These are phyloP conservation scores for Xerocomus nothofagi DNA, from an alignment of 1,284 basidiomycete genomes.

Conservation along the genomic window DNA sequence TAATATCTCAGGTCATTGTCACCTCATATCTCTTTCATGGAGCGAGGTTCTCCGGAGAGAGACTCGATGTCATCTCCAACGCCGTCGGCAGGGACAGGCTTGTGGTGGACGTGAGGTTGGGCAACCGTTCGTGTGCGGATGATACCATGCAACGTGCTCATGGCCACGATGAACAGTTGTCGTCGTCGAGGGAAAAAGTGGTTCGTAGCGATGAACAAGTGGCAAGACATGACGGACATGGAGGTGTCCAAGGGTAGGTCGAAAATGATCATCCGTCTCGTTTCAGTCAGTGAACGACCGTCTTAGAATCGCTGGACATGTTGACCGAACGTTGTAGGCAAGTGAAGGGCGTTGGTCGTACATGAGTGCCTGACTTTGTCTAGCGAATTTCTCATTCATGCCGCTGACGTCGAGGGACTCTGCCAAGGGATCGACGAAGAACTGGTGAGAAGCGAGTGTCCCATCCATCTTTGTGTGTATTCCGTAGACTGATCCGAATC, in stretches of 20 bases:
- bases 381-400: slow-evolving; percentile 95
- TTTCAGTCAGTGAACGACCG: background rate
- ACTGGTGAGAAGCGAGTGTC: slow-evolving; percentile 72
- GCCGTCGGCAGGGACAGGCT: slow-evolving; percentile 82
- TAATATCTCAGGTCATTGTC: slow-evolving; percentile 77
- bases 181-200: slow-evolving; percentile 76
- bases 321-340: slow-evolving; percentile 80
- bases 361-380: slow-evolving; percentile 9
- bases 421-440: slow-evolving; percentile 96
- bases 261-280: background rate
- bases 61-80: slow-evolving; percentile 66
- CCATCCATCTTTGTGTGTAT: background rate
- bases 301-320: slow-evolving; percentile 66
- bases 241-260: slow-evolving; percentile 76
- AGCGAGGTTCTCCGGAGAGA: slow-evolving; percentile 74
- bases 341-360: slow-evolving; percentile 12
- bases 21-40: slow-evolving; percentile 94
- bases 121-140: slow-evolving; percentile 3
- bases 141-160: background rate
- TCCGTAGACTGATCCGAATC: slow-evolving; percentile 11
- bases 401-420: slow-evolving; percentile 96
- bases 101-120: slow-evolving; percentile 93
- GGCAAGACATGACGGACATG: slow-evolving; percentile 97
- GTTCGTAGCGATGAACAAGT: slow-evolving; percentile 99
- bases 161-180: slow-evolving; percentile 61